A percentile compares a stretch with the other conserved stretches of the same genome.
Evolutionary conservation across 129 eudicot genomes (phyloP).

Genomic region (carrot (Daucus carota)): DNA sequence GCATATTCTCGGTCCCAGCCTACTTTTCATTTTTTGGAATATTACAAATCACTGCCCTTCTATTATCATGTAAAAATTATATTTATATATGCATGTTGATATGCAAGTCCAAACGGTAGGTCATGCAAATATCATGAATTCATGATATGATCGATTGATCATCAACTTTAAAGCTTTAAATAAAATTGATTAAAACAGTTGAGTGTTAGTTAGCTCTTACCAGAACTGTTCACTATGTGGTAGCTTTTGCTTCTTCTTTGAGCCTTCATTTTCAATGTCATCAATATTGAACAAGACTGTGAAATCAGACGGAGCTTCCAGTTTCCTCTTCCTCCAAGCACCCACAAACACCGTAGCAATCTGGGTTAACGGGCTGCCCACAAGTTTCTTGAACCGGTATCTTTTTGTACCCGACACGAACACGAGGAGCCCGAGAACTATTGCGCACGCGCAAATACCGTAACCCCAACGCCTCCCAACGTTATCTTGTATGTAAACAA

Average conservation of each 20-base stretch:
- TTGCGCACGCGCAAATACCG: slow-evolving; percentile 74
- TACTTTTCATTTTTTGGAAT: neutral
- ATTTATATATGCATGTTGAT: neutral
- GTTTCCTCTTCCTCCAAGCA: slow-evolving; percentile 70
- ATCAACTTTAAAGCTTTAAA: neutral
- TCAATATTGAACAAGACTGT: slow-evolving; percentile 40
- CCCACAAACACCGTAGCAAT: slow-evolving; percentile 72
- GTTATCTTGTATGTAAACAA: slow-evolving; percentile 84
- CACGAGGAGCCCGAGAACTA: slow-evolving; percentile 49
- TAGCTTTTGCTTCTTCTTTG: slow-evolving; percentile 52
- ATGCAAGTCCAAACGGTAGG: neutral
- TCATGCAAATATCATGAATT: neutral
- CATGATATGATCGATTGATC: neutral
- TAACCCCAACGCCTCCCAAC: slow-evolving; percentile 91
- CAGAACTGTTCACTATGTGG: slow-evolving; percentile 84
- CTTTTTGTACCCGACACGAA: slow-evolving; percentile 67
- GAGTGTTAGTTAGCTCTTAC: slow-evolving; percentile 27
- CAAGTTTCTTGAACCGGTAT: slow-evolving; percentile 88
- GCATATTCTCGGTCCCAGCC: neutral
- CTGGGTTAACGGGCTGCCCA: slow-evolving; percentile 91
- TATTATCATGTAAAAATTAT: neutral
- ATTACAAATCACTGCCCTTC: neutral
- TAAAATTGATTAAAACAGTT: neutral
- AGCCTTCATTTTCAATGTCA: slow-evolving; percentile 31
- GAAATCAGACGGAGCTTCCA: slow-evolving; percentile 70